These are phyloP conservation scores for Celoporthe dispersa DNA, from an alignment of 2,329 filamentous ascomycete species.

Conservation along the genomic window DNA sequence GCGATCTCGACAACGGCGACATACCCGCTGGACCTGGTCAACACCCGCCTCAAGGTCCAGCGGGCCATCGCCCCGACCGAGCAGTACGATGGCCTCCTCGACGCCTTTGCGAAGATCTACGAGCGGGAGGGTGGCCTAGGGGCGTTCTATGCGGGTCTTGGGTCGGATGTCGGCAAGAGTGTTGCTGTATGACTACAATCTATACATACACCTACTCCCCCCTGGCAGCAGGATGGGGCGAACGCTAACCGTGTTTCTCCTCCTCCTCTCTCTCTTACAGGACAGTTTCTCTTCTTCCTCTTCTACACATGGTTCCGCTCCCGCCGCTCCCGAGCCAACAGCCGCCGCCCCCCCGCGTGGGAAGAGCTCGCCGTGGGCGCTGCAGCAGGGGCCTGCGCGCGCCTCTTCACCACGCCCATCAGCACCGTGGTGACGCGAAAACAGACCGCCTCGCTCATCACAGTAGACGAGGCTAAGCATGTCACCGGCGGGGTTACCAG, in stretches of 20 bases:
- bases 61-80: slow-evolving; percentile 37
- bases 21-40: slow-evolving; percentile 82
- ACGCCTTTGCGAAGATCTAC: slow-evolving; percentile 74
- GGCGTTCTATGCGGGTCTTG: slow-evolving; percentile 72
- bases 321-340: slow-evolving; percentile 38
- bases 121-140: slow-evolving; percentile 68
- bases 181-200: slow-evolving; percentile 65
- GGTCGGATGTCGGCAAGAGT: slow-evolving; percentile 68
- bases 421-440: slow-evolving; percentile 82
- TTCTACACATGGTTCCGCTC: slow-evolving; percentile 66
- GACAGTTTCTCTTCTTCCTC: slow-evolving; percentile 57
- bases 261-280: background rate
- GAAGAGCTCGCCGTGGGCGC: slow-evolving; percentile 78
- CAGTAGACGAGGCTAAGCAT: slow-evolving; percentile 29
- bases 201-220: too few relatives aligned
- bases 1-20: slow-evolving; percentile 78
- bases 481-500: slow-evolving; percentile 33
- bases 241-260: background rate
- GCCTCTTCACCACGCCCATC: slow-evolving; percentile 78
- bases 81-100: slow-evolving; percentile 65
- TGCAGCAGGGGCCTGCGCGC: slow-evolving; percentile 74
- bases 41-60: slow-evolving; percentile 82
- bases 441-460: slow-evolving; percentile 64
- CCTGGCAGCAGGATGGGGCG: background rate
- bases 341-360: slow-evolving; percentile 58